phyloP scores from a whole-genome alignment of 2,329 filamentous ascomycete species.

The Sporothrix humicola region DNA sequence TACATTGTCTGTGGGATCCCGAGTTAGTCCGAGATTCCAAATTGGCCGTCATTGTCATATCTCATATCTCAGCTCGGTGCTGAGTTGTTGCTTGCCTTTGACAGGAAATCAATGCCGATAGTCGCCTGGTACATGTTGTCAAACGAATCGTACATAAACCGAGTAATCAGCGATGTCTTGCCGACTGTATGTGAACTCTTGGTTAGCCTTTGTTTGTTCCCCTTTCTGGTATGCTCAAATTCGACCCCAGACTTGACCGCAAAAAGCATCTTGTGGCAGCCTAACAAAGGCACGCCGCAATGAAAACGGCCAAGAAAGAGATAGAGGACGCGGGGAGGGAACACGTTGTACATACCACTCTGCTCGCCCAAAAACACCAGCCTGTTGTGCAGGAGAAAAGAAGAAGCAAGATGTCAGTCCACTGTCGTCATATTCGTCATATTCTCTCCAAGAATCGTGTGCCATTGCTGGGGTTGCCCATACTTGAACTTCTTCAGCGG shows the following conservation, averaged over 20 bases:
- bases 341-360: conserved; percentile 72
- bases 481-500: conserved; percentile 99
- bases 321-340: background rate
- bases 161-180: conserved; percentile 97
- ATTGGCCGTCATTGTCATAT: background rate
- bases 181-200: conserved; percentile 66
- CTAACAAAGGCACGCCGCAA: background rate
- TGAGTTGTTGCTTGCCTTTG: conserved; percentile 69
- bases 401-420: conserved; percentile 28
- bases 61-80: background rate
- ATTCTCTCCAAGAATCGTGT: conserved; percentile 35
- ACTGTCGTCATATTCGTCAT: background rate
- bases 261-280: background rate
- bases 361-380: conserved; percentile 98
- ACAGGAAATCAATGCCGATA: conserved; percentile 98
- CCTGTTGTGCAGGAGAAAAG: conserved; percentile 54
- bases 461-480: background rate
- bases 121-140: conserved; percentile 99
- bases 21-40: conserved; percentile 31
- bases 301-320: background rate
- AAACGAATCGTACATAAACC: conserved; percentile 99
- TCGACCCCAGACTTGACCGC: no score
- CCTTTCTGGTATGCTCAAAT: no score
- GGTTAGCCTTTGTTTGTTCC: conserved; percentile 2
- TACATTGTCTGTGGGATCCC: conserved; percentile 81